These are phyloP conservation scores for Pseudognaphalium luteoalbum DNA, from an alignment of 129 eudicot species.

Conservation along the genomic window DNA sequence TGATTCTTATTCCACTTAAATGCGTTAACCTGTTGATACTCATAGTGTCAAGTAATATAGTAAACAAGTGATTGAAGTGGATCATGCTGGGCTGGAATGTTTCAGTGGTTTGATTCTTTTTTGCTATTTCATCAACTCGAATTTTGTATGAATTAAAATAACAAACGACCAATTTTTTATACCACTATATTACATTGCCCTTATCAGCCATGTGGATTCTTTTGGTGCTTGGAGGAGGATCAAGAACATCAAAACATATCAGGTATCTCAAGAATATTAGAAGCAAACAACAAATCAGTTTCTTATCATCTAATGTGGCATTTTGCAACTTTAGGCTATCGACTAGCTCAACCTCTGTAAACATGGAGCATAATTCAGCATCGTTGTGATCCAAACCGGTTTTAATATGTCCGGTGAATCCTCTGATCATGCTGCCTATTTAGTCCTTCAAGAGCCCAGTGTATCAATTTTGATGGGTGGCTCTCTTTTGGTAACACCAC, in stretches of 20 bases:
- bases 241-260: constrained; percentile 13
- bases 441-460: constrained; percentile 22
- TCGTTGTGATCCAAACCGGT: neutral
- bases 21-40: too few relatives aligned
- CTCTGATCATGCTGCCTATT: constrained; percentile 18
- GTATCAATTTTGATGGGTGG: neutral
- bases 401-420: constrained; percentile 7
- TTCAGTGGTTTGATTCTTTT: too few relatives aligned
- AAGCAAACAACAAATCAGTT: constrained; percentile 17
- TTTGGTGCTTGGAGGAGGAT: constrained; percentile 18
- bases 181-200: too few relatives aligned
- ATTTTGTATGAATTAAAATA: too few relatives aligned
- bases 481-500: too few relatives aligned
- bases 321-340: constrained; percentile 14
- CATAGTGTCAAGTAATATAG: too few relatives aligned
- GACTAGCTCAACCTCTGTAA: constrained; percentile 1
- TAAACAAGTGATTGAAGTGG: too few relatives aligned
- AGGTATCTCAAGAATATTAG: constrained; percentile 14
- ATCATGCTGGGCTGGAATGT: too few relatives aligned
- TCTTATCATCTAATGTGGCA: neutral
- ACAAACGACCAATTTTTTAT: too few relatives aligned
- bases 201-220: constrained; percentile 5
- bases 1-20: too few relatives aligned
- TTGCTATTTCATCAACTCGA: too few relatives aligned
- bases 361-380: neutral